Evolutionary conservation across 2,329 filamentous ascomycete species (phyloP).

Genomic region (Ophiosphaerella herpotricha): DNA sequence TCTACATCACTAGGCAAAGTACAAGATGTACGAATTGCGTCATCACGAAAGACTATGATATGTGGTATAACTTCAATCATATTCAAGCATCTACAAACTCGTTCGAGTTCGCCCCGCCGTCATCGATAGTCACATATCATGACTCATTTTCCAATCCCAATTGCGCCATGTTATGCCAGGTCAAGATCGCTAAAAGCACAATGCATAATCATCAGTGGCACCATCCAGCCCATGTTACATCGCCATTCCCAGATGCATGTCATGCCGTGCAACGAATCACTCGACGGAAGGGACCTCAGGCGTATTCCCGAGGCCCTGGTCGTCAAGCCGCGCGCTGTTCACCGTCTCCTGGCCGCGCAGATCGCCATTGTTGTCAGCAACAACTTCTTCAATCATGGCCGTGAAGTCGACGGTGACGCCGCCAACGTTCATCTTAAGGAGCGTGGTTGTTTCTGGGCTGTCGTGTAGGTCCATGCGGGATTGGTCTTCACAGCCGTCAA

Average conservation of each 20-base stretch:
- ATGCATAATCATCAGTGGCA: not conserved
- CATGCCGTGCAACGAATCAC: not conserved
- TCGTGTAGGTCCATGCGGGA: constrained; percentile 8
- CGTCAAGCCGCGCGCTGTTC: constrained; percentile 13
- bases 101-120: no score
- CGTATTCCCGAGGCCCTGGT: constrained; percentile 15
- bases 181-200: not conserved
- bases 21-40: no score
- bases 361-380: constrained; percentile 21
- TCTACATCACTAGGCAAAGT: no score
- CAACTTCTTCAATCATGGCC: constrained; percentile 45
- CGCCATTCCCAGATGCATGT: not conserved
- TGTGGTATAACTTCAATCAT: no score
- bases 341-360: constrained; percentile 1
- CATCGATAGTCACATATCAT: not conserved
- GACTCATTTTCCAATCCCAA: not conserved
- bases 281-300: constrained; percentile 15
- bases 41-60: no score
- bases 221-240: not conserved
- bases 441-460: constrained; percentile 11
- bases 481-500: constrained; percentile 14
- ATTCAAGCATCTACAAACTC: no score
- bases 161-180: constrained; percentile 2
- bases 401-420: constrained; percentile 41
- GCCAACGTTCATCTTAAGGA: constrained; percentile 34